Evolutionary conservation across 768 basidiomycete genomes (phyloP).

Genomic region (Leccinum broughii): DNA sequence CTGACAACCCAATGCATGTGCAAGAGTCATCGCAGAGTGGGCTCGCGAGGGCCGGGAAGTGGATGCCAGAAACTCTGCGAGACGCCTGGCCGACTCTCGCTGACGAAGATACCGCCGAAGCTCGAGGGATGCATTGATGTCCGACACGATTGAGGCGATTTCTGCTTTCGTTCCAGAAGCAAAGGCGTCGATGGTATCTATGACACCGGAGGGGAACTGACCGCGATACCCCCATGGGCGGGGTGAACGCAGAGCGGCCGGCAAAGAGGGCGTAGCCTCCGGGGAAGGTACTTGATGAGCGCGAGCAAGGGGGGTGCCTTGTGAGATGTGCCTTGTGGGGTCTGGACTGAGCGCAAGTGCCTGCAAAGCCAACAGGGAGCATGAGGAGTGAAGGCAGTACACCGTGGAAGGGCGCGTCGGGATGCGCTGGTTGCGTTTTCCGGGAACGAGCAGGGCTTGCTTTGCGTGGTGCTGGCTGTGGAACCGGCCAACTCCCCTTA

Average conservation of each 20-base stretch:
- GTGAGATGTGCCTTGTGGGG: neutral
- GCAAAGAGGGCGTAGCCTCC: slow-evolving; percentile 1
- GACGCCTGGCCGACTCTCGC: slow-evolving; percentile 31
- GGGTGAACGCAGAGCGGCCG: neutral
- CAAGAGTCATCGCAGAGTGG: slow-evolving; percentile 46
- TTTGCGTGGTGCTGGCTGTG: slow-evolving; percentile 55
- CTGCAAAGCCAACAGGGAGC: slow-evolving; percentile 16
- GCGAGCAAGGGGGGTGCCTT: slow-evolving; percentile 6
- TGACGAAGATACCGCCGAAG: slow-evolving; percentile 32
- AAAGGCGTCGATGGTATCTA: slow-evolving; percentile 30
- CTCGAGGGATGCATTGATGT: slow-evolving; percentile 25
- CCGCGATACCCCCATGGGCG: slow-evolving; percentile 4
- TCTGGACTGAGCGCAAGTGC: slow-evolving; percentile 20
- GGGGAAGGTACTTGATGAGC: slow-evolving; percentile 1
- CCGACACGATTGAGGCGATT: slow-evolving; percentile 6
- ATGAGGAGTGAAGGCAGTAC: slow-evolving; percentile 25
- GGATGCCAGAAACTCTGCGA: slow-evolving; percentile 37
- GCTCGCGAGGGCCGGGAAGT: slow-evolving; percentile 42
- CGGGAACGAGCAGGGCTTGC: slow-evolving; percentile 33
- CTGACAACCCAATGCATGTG: slow-evolving; percentile 48
- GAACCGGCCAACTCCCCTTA: slow-evolving; percentile 58
- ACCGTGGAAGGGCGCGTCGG: neutral
- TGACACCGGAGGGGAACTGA: slow-evolving; percentile 25
- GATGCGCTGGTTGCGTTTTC: slow-evolving; percentile 14
- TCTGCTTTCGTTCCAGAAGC: slow-evolving; percentile 18